A percentile compares a stretch with the other conserved stretches of the same genome.
phyloP scores from a whole-genome alignment of 257 asterid species.

The Buddleja alternifolia region DNA sequence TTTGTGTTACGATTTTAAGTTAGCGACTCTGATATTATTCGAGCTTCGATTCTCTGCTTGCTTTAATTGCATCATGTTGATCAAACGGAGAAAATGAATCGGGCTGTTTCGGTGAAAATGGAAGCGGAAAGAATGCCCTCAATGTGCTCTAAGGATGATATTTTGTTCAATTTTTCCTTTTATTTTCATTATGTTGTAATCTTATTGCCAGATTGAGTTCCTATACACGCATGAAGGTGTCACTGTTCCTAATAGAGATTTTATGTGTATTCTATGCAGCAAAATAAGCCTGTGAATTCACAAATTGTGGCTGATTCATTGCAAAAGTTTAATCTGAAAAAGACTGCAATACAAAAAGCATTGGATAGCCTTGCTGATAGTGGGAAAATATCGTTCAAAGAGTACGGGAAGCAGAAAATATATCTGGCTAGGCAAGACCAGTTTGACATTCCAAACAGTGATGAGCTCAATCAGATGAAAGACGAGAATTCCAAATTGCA shows the following conservation, averaged over 20 bases:
- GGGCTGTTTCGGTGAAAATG: neutral
- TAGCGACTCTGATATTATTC: neutral
- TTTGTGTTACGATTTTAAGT: no score
- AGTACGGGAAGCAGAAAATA: conserved; percentile 96
- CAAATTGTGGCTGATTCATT: conserved; percentile 60
- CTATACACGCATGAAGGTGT: neutral
- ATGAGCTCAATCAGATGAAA: conserved; percentile 87
- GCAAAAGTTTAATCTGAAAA: conserved; percentile 65
- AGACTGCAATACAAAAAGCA: conserved; percentile 57
- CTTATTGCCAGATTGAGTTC: no score
- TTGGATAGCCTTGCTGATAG: conserved; percentile 58
- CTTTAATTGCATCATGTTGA: neutral
- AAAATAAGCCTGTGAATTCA: conserved; percentile 60
- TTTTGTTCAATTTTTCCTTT: neutral
- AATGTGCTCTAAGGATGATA: neutral
- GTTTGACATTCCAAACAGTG: conserved; percentile 81
- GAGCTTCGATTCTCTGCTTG: neutral
- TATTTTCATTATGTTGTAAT: neutral
- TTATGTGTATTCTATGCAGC: conserved; percentile 35
- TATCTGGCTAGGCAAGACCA: conserved; percentile 95
- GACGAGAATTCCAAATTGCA: conserved; percentile 74
- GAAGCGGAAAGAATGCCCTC: neutral
- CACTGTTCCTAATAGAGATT: neutral
- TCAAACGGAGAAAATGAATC: neutral
- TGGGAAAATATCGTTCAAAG: conserved; percentile 65